These are phyloP conservation scores for Linnemannia hyalina DNA, from an alignment of 192 early-diverging fungal genomes.

Conservation along the genomic window DNA sequence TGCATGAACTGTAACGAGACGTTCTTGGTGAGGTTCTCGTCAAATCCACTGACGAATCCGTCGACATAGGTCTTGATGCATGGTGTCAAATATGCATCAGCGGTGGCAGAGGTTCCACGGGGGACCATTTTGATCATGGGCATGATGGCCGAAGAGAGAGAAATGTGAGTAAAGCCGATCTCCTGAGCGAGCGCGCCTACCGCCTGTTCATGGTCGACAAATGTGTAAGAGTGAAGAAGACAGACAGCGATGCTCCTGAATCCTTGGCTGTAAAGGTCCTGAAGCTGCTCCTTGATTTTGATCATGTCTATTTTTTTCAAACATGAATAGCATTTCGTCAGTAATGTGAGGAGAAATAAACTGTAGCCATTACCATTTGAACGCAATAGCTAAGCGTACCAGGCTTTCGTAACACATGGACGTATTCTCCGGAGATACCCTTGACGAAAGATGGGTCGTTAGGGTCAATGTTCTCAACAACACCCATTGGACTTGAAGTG, in stretches of 20 bases:
- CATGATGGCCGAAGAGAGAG: constrained; percentile 83
- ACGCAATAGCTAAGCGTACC: constrained; percentile 46
- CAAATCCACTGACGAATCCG: constrained; percentile 91
- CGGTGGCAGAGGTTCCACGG: constrained; percentile 89
- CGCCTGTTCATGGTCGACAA: constrained; percentile 81
- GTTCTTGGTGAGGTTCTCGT: constrained; percentile 69
- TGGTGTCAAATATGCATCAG: constrained; percentile 96
- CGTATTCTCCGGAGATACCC: constrained; percentile 91
- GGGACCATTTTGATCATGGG: constrained; percentile 97
- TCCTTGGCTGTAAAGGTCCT: constrained; percentile 73
- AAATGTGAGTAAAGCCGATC: constrained; percentile 90
- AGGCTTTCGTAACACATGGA: constrained; percentile 76
- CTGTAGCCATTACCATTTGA: neutral
- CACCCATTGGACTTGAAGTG: constrained; percentile 64
- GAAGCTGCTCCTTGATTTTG: constrained; percentile 70
- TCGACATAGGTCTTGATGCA: constrained; percentile 88
- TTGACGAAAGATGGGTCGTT: constrained; percentile 59
- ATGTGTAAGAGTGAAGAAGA: constrained; percentile 96
- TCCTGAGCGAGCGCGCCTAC: constrained; percentile 74
- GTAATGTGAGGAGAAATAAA: neutral
- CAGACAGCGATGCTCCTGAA: constrained; percentile 92
- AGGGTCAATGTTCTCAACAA: constrained; percentile 55
- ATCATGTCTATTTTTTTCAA: constrained; percentile 64
- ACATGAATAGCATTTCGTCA: too few relatives aligned
- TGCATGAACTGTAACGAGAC: constrained; percentile 94